Base-by-base conservation (phyloP, 1,284 basidiomycete species). In the Phlebopus sp. region DNA sequence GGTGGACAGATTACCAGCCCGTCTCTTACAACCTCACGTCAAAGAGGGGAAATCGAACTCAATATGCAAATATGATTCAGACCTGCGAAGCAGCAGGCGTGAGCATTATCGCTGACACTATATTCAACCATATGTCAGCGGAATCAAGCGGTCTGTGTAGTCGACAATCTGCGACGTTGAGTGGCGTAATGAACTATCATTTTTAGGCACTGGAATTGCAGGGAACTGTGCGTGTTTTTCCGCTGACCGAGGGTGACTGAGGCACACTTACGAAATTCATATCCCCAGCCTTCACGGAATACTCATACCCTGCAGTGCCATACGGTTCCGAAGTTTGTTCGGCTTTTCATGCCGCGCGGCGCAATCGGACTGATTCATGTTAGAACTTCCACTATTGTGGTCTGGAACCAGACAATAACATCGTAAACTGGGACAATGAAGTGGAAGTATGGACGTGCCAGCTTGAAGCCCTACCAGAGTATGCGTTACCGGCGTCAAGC, bases 1-100 rank as follows among this genome's bases (percentile, higher is more conserved):
- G 82, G 82, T 84, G 81, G 82, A 84, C 82, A 1, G 81, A 84
- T 58, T 84, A 85, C 56, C 82, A 85, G 54, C 79, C 81, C 3
- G 81, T 84, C 2, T 82, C 81, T 0, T 84, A 83, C 58, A 81
- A 48, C 25, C 58, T 84, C 41, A 78, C 72, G 1, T 81, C 78
- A 2, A 84, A 84, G 59, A 77, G 78, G 2, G 82, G 81, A 5
- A 70, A 77, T 51, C 70, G 77, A 14, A 41, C 60, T 1, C 78
- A 82, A 52, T 82, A 76, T 55, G 56, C 39, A 32, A 79, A 74
- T 55, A 85, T 84, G 82, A 68, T 82, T 35, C 55, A 57, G 2
- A 69, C 77, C 3, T 86, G 82, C 58, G 81, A 83, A 58, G 62
- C 67, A 25, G 82, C 79, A 9, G 83, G 81, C 15, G 82, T 84